phyloP scores from a whole-genome alignment of 768 basidiomycete genomes.

The Tricholoma flavovirens region DNA sequence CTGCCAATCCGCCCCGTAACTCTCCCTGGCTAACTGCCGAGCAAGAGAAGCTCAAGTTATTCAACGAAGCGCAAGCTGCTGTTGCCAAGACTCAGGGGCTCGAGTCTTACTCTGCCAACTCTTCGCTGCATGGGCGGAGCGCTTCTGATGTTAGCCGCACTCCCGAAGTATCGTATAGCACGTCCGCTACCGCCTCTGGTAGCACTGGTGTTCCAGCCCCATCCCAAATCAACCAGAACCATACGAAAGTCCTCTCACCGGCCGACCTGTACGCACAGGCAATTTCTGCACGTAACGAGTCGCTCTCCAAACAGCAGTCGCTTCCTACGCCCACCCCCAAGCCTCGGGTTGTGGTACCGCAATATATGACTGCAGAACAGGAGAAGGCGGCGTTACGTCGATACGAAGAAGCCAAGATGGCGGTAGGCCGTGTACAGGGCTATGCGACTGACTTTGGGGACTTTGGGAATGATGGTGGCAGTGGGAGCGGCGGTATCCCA shows the following conservation, averaged over 20 bases:
- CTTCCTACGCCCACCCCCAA: constrained; percentile 10
- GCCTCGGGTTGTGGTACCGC: constrained; percentile 27
- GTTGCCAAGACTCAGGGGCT: constrained; percentile 52
- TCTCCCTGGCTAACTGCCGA: constrained; percentile 63
- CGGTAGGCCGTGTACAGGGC: constrained; percentile 57
- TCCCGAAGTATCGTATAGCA: constrained; percentile 7
- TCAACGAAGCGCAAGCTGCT: constrained; percentile 60
- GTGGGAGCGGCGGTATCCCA: constrained; percentile 41
- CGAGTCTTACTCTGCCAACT: constrained; percentile 20
- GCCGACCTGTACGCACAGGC: constrained; percentile 23
- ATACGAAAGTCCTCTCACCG: constrained; percentile 2
- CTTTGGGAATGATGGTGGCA: constrained; percentile 6
- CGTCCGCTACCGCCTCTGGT: not conserved
- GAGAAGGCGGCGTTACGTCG: constrained; percentile 67
- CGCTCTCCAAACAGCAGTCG: constrained; percentile 12
- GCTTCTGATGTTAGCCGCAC: constrained; percentile 13
- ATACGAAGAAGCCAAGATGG: constrained; percentile 67
- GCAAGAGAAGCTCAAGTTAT: constrained; percentile 71
- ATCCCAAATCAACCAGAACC: not conserved
- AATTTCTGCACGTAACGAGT: constrained; percentile 24
- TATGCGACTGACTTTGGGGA: constrained; percentile 9
- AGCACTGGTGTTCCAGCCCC: not conserved
- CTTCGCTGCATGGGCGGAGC: constrained; percentile 20
- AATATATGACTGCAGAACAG: constrained; percentile 59
- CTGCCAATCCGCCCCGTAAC: constrained; percentile 12